Conservation (phyloP, 176 grass and related monocot species). For the Ensete ventricosum region DNA sequence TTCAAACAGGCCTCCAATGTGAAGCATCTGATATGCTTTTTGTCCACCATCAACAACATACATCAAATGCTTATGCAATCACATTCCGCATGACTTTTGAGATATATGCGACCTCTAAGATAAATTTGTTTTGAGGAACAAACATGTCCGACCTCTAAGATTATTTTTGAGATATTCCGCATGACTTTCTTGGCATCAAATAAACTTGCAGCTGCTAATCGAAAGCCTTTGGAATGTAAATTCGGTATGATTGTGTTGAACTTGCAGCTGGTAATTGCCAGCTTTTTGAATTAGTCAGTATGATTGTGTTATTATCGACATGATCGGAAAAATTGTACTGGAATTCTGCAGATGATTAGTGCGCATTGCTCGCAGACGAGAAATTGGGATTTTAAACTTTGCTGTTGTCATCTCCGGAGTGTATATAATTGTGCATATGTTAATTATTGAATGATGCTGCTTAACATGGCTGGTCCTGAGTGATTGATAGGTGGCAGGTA, state of each 20-base stretch:
- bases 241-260: neutral
- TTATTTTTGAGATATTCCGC: too few species aligned
- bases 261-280: neutral
- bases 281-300: neutral
- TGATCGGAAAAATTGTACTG: neutral
- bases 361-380: too few species aligned
- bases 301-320: neutral
- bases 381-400: too few species aligned
- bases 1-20: constrained; percentile 55
- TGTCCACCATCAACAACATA: neutral
- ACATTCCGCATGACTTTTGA: neutral
- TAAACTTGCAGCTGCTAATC: neutral
- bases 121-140: too few species aligned
- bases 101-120: neutral
- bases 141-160: too few species aligned
- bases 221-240: neutral
- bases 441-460: too few species aligned
- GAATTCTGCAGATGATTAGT: too few species aligned
- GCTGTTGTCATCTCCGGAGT: too few species aligned
- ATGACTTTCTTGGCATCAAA: neutral
- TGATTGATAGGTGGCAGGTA: too few species aligned
- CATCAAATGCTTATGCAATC: neutral
- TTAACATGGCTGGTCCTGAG: too few species aligned
- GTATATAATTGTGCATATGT: too few species aligned
- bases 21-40: constrained; percentile 8